Base-by-base conservation (phyloP, 257 asterid species). In the Scutellaria galericulata region DNA sequence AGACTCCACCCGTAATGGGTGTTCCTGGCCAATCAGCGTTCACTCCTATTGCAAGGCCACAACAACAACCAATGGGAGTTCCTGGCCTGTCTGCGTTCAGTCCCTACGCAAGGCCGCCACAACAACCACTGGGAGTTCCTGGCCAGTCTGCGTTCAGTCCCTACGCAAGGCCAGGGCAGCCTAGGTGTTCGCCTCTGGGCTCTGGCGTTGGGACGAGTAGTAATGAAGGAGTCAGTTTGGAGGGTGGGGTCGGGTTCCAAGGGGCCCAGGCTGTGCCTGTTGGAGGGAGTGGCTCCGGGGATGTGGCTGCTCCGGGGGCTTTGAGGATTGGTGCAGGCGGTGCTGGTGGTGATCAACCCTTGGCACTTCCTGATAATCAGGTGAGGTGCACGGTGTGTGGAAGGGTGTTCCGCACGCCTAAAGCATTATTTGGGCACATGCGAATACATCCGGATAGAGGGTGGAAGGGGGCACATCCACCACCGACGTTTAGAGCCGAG, bases 381-480 rank as follows among this genome's bases (percentile, higher is more conserved):
- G 5, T 47, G 0, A 31, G 11, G 7, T 84, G 88, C 70, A 60
- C 71, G 1, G 48, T 76, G 0, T 83, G 87, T 24, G 56, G 58
- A 0, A 83, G 51, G 3, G 64, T 1, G 15, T 84, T 79, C 2
- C 0, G 1, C 15, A 61, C 86, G 0, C 14, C 61, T 0, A 73
- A 71, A 55, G 88, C 86, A 0, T 9, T 84, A 41, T 81, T 70
- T 6, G 81, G 86, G 0, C 88, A 84, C 48, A 84, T 84, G 88
- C 14, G 88, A 0, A 41, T 77, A 0, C 88, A 84, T 22, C 82
- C 83, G 0, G 70, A 67, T 2, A 48, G 84, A 5, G 84, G 81
- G 4, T 81, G 84, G 82, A 80, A 18, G 41, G 88, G 86, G 0
- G 84, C 74, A 0, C 81, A 61, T 31, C 86, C 84, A 0, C 86